Evolutionary conservation across 331 rosid species (phyloP).

Genomic region (Malus hybrid): DNA sequence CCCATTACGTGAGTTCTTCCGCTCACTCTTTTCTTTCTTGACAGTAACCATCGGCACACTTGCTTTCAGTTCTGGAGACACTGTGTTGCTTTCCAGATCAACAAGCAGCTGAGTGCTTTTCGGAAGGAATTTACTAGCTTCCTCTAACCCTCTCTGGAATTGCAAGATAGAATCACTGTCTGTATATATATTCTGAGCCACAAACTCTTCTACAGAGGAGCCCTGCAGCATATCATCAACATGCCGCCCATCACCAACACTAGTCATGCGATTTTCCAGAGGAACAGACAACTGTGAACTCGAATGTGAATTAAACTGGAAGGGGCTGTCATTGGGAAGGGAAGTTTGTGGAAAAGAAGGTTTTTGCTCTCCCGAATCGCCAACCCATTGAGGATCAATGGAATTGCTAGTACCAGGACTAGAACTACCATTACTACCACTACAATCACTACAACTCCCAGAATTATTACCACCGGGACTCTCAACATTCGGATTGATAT

Average conservation of each 20-base stretch:
- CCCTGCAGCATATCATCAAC: slow-evolving; percentile 11
- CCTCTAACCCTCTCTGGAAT: slow-evolving; percentile 79
- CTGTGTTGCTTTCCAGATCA: slow-evolving; percentile 26
- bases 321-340: slow-evolving; percentile 15
- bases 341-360: slow-evolving; percentile 26
- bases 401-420: slow-evolving; percentile 12
- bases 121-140: slow-evolving; percentile 92
- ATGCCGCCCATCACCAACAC: not conserved
- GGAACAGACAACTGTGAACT: slow-evolving; percentile 16
- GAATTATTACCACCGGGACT: slow-evolving; percentile 19
- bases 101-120: slow-evolving; percentile 30
- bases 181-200: slow-evolving; percentile 60
- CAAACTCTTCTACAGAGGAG: slow-evolving; percentile 24
- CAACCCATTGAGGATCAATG: slow-evolving; percentile 8
- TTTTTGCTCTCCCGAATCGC: slow-evolving; percentile 28
- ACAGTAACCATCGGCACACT: slow-evolving; percentile 11
- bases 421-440: slow-evolving; percentile 8
- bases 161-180: slow-evolving; percentile 56
- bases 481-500: slow-evolving; percentile 17
- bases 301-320: slow-evolving; percentile 15
- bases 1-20: slow-evolving; percentile 26
- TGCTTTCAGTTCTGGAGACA: slow-evolving; percentile 15
- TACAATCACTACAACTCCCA: slow-evolving; percentile 21
- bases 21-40: slow-evolving; percentile 21
- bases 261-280: slow-evolving; percentile 9